These are phyloP conservation scores for Emergomyces pasteurianus DNA, from an alignment of 2,329 filamentous ascomycete genomes.

Conservation along the genomic window DNA sequence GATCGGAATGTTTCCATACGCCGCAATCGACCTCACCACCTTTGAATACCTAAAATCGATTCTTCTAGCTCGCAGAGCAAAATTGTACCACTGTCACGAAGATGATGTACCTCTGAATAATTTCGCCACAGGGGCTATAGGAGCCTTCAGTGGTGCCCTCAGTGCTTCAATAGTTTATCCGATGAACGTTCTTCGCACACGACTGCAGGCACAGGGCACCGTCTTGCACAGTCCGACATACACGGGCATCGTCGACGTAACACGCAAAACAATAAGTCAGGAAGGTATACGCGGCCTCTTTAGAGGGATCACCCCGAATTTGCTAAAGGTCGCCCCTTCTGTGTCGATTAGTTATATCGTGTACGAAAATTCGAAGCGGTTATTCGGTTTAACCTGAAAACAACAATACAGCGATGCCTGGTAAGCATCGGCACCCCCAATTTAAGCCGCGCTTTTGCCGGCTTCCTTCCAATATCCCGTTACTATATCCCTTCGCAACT, in stretches of 20 bases:
- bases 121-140: constrained; percentile 75
- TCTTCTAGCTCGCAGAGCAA: constrained; percentile 59
- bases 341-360: constrained; percentile 92
- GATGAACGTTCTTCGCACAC: constrained; percentile 80
- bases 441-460: neutral
- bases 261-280: constrained; percentile 64
- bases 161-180: constrained; percentile 93
- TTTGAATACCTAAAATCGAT: constrained; percentile 83
- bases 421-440: neutral
- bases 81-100: constrained; percentile 58
- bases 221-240: constrained; percentile 84
- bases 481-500: neutral
- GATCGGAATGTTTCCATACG: constrained; percentile 94
- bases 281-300: constrained; percentile 83
- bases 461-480: neutral
- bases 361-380: constrained; percentile 77
- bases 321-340: constrained; percentile 90
- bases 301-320: constrained; percentile 87
- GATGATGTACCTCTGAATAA: constrained; percentile 73
- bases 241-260: constrained; percentile 80
- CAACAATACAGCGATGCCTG: neutral
- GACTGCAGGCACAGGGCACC: constrained; percentile 88
- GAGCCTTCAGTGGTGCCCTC: constrained; percentile 80
- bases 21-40: constrained; percentile 88
- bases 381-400: constrained; percentile 43